These are phyloP conservation scores for Coemansia reversa DNA, from an alignment of 192 early-diverging fungal species.

Conservation along the genomic window DNA sequence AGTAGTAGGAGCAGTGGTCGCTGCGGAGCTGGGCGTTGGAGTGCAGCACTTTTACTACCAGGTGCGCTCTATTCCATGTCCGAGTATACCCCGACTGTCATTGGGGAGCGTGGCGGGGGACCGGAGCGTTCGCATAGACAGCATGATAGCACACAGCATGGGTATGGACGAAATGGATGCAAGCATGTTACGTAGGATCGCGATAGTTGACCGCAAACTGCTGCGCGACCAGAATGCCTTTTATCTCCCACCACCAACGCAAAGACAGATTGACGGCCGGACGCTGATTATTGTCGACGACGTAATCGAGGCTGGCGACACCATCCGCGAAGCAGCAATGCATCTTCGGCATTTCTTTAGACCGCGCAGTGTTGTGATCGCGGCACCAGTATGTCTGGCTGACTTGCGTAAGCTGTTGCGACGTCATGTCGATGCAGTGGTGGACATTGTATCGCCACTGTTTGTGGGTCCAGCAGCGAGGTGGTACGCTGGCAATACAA, in stretches of 20 bases:
- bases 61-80: conserved; percentile 38
- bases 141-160: conserved; percentile 33
- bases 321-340: conserved; percentile 52
- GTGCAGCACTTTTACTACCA: conserved; percentile 44
- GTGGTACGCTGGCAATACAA: conserved; percentile 38
- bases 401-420: conserved; percentile 45
- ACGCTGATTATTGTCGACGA: conserved; percentile 54
- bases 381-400: conserved; percentile 52
- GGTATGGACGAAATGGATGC: conserved; percentile 13
- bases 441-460: conserved; percentile 50
- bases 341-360: conserved; percentile 42
- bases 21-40: conserved; percentile 18
- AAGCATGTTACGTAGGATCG: conserved; percentile 15
- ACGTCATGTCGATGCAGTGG: conserved; percentile 37
- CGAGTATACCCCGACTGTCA: conserved; percentile 38
- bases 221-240: conserved; percentile 33
- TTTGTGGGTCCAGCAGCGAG: conserved; percentile 34
- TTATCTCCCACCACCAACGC: conserved; percentile 1
- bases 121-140: conserved; percentile 51
- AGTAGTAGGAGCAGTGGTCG: conserved; percentile 34
- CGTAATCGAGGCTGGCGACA: conserved; percentile 52
- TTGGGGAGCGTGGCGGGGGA: conserved; percentile 55
- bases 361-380: conserved; percentile 36
- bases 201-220: conserved; percentile 17
- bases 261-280: conserved; percentile 14